Conservation (phyloP, 129 eudicot genomes). For the Erigeron canadensis region DNA sequence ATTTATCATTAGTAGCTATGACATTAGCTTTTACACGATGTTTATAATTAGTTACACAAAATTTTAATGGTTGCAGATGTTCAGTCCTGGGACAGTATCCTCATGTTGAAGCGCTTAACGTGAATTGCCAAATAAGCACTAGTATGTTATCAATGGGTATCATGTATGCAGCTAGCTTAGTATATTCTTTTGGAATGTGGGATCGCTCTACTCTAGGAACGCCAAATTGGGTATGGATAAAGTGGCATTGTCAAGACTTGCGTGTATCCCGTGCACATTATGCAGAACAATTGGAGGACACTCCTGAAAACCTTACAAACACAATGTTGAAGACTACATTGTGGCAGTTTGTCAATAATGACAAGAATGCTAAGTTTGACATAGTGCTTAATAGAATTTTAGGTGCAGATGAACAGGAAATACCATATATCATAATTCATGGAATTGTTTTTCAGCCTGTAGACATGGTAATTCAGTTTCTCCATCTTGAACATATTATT, state of each 20-base stretch:
- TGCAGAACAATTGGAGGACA: conserved; percentile 5
- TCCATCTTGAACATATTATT: too few species aligned
- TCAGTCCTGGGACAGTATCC: neutral
- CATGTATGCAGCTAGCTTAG: conserved; percentile 23
- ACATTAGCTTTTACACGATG: neutral
- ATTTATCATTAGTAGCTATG: too few species aligned
- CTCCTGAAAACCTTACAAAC: neutral
- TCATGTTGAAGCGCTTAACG: conserved; percentile 4
- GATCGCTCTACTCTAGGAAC: neutral
- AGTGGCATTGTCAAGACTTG: conserved; percentile 22
- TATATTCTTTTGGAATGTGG: conserved; percentile 5
- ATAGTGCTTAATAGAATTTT: too few species aligned
- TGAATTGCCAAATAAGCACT: conserved; percentile 15
- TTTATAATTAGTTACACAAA: neutral
- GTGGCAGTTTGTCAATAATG: too few species aligned
- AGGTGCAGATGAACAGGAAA: too few species aligned
- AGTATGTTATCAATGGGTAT: conserved; percentile 18
- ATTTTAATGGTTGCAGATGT: conserved; percentile 7
- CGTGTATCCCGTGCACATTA: conserved; percentile 19
- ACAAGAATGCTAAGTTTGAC: too few species aligned
- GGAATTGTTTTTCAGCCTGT: too few species aligned
- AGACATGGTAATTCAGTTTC: too few species aligned
- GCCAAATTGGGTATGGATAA: conserved; percentile 2
- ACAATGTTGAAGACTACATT: too few species aligned
- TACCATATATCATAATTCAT: too few species aligned